Conservation (phyloP, 805 yeast species). For the Metschnikowia proteae region DNA sequence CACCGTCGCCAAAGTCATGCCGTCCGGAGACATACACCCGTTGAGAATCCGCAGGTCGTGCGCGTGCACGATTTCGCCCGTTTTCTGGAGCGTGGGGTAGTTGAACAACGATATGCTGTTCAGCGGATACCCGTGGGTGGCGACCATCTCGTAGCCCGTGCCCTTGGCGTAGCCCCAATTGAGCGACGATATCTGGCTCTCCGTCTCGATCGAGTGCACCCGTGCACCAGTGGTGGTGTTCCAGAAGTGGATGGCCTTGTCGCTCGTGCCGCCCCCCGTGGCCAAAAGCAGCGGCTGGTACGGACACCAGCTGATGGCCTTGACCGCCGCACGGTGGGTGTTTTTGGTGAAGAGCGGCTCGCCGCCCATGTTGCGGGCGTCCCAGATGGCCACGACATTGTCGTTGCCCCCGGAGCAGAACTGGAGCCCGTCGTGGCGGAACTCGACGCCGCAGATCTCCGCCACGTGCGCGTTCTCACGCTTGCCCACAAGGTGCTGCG, state of each 20-base stretch:
- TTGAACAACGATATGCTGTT: conserved; percentile 81
- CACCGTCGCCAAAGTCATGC: conserved; percentile 84
- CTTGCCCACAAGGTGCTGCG: conserved; percentile 65
- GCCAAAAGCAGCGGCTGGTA: conserved; percentile 77
- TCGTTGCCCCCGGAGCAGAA: conserved; percentile 94
- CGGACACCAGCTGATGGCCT: conserved; percentile 95
- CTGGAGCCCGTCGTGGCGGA: conserved; percentile 79
- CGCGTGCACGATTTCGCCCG: conserved; percentile 81
- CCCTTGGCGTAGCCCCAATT: conserved; percentile 82
- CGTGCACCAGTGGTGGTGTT: conserved; percentile 87
- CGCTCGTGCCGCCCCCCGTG: conserved; percentile 96
- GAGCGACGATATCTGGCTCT: conserved; percentile 90
- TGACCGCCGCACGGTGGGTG: conserved; percentile 89
- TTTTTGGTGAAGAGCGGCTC: conserved; percentile 71
- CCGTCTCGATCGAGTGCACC: conserved; percentile 82
- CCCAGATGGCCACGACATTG: conserved; percentile 91
- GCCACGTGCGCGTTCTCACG: conserved; percentile 59
- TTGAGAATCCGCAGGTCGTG: conserved; percentile 86
- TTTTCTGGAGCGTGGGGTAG: conserved; percentile 79
- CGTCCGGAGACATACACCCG: conserved; percentile 86
- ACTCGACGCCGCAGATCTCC: conserved; percentile 89
- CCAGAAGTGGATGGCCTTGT: conserved; percentile 87
- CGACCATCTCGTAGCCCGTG: conserved; percentile 78
- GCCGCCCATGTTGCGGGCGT: conserved; percentile 38
- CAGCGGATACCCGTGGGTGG: conserved; percentile 91